These are phyloP conservation scores for Xenoacremonium recifei DNA, from an alignment of 2,329 filamentous ascomycete species.

Conservation along the genomic window DNA sequence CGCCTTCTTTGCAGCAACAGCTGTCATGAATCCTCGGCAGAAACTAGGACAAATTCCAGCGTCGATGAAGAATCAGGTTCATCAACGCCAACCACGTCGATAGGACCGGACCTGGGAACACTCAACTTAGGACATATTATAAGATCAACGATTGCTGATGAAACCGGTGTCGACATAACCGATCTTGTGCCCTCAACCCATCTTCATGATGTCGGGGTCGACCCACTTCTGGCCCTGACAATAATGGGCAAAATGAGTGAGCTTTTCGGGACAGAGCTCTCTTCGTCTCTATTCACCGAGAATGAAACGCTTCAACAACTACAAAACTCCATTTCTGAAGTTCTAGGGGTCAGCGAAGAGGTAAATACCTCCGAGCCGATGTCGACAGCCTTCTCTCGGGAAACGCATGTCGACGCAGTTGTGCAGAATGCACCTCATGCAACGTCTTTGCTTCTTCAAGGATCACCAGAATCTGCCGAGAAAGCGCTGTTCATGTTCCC, in stretches of 20 bases:
- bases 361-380: background rate
- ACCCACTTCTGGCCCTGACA: constrained; percentile 17
- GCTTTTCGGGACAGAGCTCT: constrained; percentile 15
- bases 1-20: constrained; percentile 6
- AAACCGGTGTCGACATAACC: constrained; percentile 14
- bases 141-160: constrained; percentile 14
- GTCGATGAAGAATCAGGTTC: constrained; percentile 62
- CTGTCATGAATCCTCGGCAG: constrained; percentile 54
- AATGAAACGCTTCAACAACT: constrained; percentile 15
- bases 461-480: constrained; percentile 7
- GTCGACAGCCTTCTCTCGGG: background rate
- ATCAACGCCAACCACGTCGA: constrained; percentile 16
- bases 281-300: constrained; percentile 15
- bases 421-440: constrained; percentile 13
- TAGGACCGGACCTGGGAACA: constrained; percentile 9
- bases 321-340: constrained; percentile 12
- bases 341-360: constrained; percentile 4
- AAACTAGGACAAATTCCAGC: constrained; percentile 60
- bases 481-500: constrained; percentile 25
- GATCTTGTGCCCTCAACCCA: constrained; percentile 14
- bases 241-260: constrained; percentile 23
- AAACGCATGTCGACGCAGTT: constrained; percentile 2
- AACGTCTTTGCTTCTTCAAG: constrained; percentile 23
- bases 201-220: constrained; percentile 17
- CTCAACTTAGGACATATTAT: constrained; percentile 11